Conservation (phyloP, 805 yeast genomes). For the Candida cerambycidarum region DNA sequence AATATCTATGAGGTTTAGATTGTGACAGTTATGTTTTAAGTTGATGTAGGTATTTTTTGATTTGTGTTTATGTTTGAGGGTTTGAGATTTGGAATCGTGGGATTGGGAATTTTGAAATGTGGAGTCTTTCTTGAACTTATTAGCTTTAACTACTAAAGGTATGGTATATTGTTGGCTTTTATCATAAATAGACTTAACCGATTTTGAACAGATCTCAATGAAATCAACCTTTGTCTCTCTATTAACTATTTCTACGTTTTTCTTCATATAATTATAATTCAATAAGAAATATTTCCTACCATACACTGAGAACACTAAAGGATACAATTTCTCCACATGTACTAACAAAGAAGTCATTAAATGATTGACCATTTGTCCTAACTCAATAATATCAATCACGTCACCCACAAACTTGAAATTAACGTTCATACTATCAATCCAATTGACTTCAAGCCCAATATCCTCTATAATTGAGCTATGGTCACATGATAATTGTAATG, state of each 20-base stretch:
- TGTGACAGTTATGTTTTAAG: neutral
- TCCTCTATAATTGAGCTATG: conserved; percentile 1
- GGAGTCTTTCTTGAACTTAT: neutral
- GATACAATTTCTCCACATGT: conserved; percentile 28
- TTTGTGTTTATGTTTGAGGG: neutral
- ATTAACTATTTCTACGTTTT: conserved; percentile 7
- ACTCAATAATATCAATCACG: neutral
- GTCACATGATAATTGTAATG: neutral
- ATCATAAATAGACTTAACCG: neutral
- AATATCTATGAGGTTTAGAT: neutral
- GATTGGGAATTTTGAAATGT: no score
- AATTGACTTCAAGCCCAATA: neutral
- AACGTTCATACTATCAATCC: neutral
- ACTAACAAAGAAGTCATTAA: conserved; percentile 20
- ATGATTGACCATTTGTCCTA: conserved; percentile 7
- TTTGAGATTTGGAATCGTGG: no score
- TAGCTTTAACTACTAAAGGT: neutral
- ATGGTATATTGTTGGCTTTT: neutral
- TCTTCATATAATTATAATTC: conserved; percentile 5
- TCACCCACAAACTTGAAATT: neutral
- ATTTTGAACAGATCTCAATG: neutral
- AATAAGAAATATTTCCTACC: conserved; percentile 24
- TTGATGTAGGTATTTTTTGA: neutral
- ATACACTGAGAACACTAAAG: conserved; percentile 31
- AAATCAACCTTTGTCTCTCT: neutral